Evolutionary conservation across 176 grass and related monocot species (phyloP).

Genomic region (Aegilops tauschii): DNA sequence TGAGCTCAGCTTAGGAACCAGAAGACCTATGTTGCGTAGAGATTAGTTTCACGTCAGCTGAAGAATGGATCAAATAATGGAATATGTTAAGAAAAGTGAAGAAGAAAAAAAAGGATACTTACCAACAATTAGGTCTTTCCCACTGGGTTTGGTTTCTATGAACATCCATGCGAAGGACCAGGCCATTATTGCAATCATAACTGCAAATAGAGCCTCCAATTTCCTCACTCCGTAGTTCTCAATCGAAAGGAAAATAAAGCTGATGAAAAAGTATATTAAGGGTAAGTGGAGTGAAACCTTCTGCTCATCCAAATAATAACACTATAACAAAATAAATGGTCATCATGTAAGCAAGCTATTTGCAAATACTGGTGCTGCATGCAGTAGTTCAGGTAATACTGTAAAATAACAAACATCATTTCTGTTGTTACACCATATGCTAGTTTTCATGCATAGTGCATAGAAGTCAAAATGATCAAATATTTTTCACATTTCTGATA

Average conservation of each 20-base stretch:
- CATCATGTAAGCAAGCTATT: background rate
- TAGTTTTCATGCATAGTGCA: background rate
- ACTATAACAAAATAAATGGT: background rate
- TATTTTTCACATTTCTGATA: background rate
- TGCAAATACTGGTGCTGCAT: background rate
- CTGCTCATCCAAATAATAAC: background rate
- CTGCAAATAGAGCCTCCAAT: slow-evolving; percentile 80
- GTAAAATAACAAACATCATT: background rate
- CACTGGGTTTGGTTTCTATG: slow-evolving; percentile 61
- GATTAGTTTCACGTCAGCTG: background rate
- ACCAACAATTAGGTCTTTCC: slow-evolving; percentile 72
- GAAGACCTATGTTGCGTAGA: slow-evolving; percentile 36
- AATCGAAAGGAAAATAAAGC: slow-evolving; percentile 88
- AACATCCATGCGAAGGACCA: slow-evolving; percentile 91
- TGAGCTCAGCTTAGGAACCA: slow-evolving; percentile 78
- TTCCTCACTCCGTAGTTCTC: slow-evolving; percentile 96
- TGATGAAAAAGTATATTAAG: slow-evolving; percentile 32
- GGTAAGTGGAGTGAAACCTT: slow-evolving; percentile 5
- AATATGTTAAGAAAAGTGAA: background rate
- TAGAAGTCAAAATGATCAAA: background rate
- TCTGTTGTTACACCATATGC: background rate
- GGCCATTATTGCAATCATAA: slow-evolving; percentile 86
- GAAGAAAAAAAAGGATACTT: background rate
- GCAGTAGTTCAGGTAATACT: background rate
- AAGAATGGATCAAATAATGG: background rate